These are phyloP conservation scores for Diphasiastrum complanatum DNA, from an alignment of 83 land plant species.

Conservation along the genomic window DNA sequence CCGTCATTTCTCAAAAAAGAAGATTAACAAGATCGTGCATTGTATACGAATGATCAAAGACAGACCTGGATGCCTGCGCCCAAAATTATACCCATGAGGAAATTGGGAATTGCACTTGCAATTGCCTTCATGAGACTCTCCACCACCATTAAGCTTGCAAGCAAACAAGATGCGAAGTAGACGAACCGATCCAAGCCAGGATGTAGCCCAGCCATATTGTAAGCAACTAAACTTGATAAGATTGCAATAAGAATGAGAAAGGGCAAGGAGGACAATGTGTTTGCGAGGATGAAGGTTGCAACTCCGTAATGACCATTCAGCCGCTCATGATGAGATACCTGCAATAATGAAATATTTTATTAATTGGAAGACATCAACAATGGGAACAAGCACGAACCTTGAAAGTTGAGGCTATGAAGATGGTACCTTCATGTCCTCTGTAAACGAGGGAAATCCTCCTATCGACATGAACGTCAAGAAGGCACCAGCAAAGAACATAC, in stretches of 20 bases:
- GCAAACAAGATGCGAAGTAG: conserved; percentile 30
- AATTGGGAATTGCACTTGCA: conserved; percentile 45
- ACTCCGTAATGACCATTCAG: conserved; percentile 48
- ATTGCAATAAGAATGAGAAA: conserved; percentile 30
- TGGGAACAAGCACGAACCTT: too few species aligned
- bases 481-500: background rate
- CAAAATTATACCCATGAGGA: conserved; percentile 48
- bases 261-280: conserved; percentile 40
- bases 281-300: conserved; percentile 28
- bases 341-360: background rate
- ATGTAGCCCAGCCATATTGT: conserved; percentile 39
- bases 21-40: too few species aligned
- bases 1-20: too few species aligned
- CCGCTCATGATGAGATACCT: conserved; percentile 49
- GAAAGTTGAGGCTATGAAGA: background rate
- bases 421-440: conserved; percentile 23
- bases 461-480: conserved; percentile 17
- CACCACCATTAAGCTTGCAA: conserved; percentile 36
- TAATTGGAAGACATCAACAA: background rate
- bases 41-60: too few species aligned
- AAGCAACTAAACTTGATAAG: conserved; percentile 30
- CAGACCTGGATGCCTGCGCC: conserved; percentile 45
- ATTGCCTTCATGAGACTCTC: conserved; percentile 63
- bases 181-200: conserved; percentile 23
- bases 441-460: conserved; percentile 25